These are phyloP conservation scores for Aleurites moluccanus DNA, from an alignment of 441 rosid genomes.

Conservation along the genomic window DNA sequence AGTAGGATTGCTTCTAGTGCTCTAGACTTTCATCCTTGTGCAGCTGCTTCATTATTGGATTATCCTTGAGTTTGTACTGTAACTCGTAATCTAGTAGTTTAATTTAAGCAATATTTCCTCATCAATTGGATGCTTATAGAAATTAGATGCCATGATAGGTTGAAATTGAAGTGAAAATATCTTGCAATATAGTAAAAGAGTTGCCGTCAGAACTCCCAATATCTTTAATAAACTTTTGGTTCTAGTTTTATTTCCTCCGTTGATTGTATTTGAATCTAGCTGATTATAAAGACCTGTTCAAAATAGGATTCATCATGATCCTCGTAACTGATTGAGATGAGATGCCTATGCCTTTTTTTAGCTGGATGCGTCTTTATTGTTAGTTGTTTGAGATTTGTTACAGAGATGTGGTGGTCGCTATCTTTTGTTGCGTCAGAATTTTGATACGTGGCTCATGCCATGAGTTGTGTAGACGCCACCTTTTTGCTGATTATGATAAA, in stretches of 20 bases:
- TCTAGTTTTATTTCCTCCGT: background rate
- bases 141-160: background rate
- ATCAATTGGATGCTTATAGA: background rate
- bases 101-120: background rate
- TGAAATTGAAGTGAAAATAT: background rate
- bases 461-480: background rate
- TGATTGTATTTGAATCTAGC: background rate
- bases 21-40: background rate
- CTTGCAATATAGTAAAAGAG: background rate
- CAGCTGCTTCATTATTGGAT: background rate
- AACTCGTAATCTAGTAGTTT: background rate
- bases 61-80: no score
- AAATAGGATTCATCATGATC: background rate
- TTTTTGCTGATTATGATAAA: background rate
- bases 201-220: background rate
- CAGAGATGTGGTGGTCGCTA: background rate
- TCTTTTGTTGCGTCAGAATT: background rate
- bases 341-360: background rate
- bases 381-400: background rate
- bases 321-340: background rate
- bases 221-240: background rate
- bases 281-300: background rate
- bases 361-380: no score
- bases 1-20: background rate
- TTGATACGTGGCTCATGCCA: background rate